A percentile compares a stretch with the other conserved stretches of the same genome.
phyloP scores from a whole-genome alignment of 78 protist species.

The Dictyostelium firmibasis region DNA sequence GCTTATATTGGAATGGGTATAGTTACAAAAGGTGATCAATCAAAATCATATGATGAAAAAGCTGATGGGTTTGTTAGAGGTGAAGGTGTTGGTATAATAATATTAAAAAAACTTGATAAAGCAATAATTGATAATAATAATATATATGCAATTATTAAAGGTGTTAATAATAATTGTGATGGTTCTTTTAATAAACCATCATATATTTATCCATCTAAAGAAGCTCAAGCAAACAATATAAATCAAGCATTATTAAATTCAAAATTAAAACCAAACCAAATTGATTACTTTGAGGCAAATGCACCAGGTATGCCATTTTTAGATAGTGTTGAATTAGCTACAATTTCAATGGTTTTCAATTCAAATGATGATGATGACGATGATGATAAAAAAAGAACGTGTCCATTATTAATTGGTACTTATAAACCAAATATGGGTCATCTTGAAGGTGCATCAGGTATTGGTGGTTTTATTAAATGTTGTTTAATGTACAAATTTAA shows the following conservation, averaged over 20 bases:
- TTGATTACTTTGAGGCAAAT: slow-evolving; percentile 72
- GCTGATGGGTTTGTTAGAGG: slow-evolving; percentile 93
- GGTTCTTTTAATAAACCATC: slow-evolving; percentile 51
- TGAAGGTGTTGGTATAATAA: slow-evolving; percentile 83
- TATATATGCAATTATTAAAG: slow-evolving; percentile 52
- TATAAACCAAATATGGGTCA: slow-evolving; percentile 45
- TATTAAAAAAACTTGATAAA: slow-evolving; percentile 22
- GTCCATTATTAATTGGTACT: background rate
- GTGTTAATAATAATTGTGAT: slow-evolving; percentile 53
- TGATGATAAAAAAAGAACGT: background rate
- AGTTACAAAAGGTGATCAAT: slow-evolving; percentile 61
- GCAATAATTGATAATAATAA: slow-evolving; percentile 28
- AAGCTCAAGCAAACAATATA: background rate
- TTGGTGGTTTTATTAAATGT: slow-evolving; percentile 1
- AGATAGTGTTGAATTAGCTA: slow-evolving; percentile 42
- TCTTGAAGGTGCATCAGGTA: slow-evolving; percentile 31
- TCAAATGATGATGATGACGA: background rate
- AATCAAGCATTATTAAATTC: background rate
- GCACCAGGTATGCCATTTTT: slow-evolving; percentile 68
- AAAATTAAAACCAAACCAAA: slow-evolving; percentile 19
- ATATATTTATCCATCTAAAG: background rate
- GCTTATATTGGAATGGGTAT: slow-evolving; percentile 14
- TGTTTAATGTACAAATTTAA: slow-evolving; percentile 40
- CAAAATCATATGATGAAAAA: slow-evolving; percentile 68
- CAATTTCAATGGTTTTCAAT: slow-evolving; percentile 33